Base-by-base conservation (phyloP, 1,284 basidiomycete genomes). In the Ustilago cynodontis region DNA sequence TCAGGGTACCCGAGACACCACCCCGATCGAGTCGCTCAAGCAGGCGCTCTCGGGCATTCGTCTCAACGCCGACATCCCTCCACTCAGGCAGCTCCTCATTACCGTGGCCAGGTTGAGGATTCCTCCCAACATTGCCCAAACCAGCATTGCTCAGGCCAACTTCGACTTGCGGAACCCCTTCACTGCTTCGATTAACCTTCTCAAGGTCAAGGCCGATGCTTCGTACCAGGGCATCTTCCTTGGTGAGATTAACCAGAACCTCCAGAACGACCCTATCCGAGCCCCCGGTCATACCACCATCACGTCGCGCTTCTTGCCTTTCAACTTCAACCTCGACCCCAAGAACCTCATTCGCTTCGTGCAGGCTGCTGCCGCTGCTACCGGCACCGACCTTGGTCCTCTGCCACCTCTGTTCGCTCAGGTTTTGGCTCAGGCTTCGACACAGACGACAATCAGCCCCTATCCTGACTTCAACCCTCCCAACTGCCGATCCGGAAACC, bases 161-260 rank as follows among this genome's bases (percentile, higher is more conserved):
- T 83, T 85, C 65, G 75, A 87, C 1, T 87, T 93, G 50, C 87
- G 87, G 16, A 93, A 93, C 80, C 92, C 92, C 2, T 93, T 93
- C 87, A 92, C 91, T 0, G 92, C 92, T 13, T 90, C 90, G 78
- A 90, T 93, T 84, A 92, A 91, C 82, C 84, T 93, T 20, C 81
- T 91, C 35, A 84, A 87, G 62, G 87, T 93, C n/a, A 87, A 86
- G 11, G 90, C 91, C 1, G 88, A 85, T 3, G 92, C 90, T 0
- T 89, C 73, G 5, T 85, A 88, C 84, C 29, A 91, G 24, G 84
- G 77, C 33, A 81, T 86, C 64, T 67, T 78, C 55, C 75, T 87
- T 24, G 86, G 85, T 35, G 75, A 72, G 53, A 85, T 93, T 78
- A 87, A 91, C 63, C 87, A 89, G 22, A 68, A 88, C 49, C 89